Percentiles rank a stretch among this genome's conserved stretches.
Conservation (phyloP, 2,329 filamentous ascomycete genomes). For the Sordariomycetes sp. region DNA sequence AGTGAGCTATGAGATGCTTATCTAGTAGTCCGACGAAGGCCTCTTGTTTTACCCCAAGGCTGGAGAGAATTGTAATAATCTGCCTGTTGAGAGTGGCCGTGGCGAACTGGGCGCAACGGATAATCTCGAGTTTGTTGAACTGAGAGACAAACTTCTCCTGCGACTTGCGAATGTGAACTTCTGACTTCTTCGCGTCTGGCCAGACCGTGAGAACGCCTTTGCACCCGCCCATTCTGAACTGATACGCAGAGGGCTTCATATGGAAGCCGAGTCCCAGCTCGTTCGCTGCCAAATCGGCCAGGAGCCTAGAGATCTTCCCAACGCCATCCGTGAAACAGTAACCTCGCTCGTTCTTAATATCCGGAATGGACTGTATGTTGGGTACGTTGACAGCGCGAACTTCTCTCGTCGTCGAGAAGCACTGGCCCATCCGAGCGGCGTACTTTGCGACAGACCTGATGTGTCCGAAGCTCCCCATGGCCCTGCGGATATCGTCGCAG, state of each 20-base stretch:
- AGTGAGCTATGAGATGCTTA: conserved; percentile 53
- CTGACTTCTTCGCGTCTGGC: conserved; percentile 48
- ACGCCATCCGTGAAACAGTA: conserved; percentile 84
- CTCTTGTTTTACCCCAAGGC: conserved; percentile 55
- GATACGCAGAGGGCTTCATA: conserved; percentile 64
- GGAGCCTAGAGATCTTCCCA: conserved; percentile 72
- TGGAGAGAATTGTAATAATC: conserved; percentile 72
- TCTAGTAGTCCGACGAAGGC: conserved; percentile 57
- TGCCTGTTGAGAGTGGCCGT: conserved; percentile 79
- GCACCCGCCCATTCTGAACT: conserved; percentile 84
- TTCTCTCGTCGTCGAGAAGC: conserved; percentile 82
- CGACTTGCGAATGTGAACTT: conserved; percentile 69
- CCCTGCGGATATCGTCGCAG: conserved; percentile 64
- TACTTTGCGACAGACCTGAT: conserved; percentile 83
- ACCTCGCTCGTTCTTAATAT: conserved; percentile 47
- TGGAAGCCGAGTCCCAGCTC: conserved; percentile 51
- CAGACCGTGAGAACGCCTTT: conserved; percentile 80
- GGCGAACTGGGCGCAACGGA: conserved; percentile 64
- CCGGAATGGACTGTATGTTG: conserved; percentile 46
- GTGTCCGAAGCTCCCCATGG: conserved; percentile 76
- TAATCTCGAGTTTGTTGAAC: conserved; percentile 69
- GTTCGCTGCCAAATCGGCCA: conserved; percentile 59
- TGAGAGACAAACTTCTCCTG: conserved; percentile 74
- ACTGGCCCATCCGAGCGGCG: conserved; percentile 80
- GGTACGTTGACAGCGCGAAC: conserved; percentile 51